These are phyloP conservation scores for Candida neerlandica DNA, from an alignment of 1,139 yeast genomes.

Conservation along the genomic window DNA sequence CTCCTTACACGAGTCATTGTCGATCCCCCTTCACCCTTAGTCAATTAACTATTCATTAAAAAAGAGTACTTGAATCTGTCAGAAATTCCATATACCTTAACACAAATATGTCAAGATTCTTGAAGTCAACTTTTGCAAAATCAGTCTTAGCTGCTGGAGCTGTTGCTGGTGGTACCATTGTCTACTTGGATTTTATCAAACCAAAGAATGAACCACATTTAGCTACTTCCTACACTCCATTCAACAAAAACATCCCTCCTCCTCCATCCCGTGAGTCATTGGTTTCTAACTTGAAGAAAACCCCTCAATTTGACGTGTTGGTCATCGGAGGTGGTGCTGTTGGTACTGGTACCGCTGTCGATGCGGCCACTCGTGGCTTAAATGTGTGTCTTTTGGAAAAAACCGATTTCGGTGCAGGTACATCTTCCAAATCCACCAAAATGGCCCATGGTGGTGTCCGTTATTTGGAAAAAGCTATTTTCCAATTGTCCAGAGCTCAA, in stretches of 20 bases:
- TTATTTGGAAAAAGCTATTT: conserved; percentile 91
- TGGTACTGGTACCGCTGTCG: conserved; percentile 92
- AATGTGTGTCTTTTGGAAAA: conserved; percentile 87
- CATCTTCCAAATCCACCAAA: conserved; percentile 93
- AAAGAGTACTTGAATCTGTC: neutral
- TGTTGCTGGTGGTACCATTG: conserved; percentile 39
- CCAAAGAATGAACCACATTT: conserved; percentile 39
- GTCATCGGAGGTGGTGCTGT: conserved; percentile 97
- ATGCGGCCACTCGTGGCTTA: conserved; percentile 88
- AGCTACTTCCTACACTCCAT: conserved; percentile 38
- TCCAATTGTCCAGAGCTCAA: conserved; percentile 88
- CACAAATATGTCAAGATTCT: conserved; percentile 20
- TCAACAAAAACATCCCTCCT: conserved; percentile 33
- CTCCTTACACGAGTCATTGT: neutral
- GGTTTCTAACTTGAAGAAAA: conserved; percentile 32
- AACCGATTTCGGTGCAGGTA: conserved; percentile 88
- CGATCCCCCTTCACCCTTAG: neutral
- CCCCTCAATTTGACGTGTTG: conserved; percentile 72
- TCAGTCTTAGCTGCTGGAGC: conserved; percentile 38
- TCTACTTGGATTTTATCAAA: conserved; percentile 46
- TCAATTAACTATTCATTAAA: neutral
- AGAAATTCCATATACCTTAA: neutral
- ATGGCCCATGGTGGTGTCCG: conserved; percentile 98
- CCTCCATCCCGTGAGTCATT: conserved; percentile 42
- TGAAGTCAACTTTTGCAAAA: conserved; percentile 27